phyloP scores from a whole-genome alignment of 306 rosid species.

The Fagus crenata region DNA sequence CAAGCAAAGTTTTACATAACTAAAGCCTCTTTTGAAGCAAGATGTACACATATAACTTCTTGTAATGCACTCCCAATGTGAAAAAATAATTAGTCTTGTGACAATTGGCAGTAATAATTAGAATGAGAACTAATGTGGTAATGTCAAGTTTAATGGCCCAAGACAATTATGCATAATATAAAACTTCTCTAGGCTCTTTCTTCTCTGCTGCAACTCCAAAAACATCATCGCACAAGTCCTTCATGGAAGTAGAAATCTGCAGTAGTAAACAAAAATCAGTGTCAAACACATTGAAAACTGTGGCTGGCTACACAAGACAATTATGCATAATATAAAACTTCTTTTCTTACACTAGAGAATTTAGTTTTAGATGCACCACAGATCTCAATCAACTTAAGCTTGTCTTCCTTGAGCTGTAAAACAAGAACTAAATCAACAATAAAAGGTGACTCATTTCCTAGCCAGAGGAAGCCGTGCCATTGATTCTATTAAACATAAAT shows the following conservation, averaged over 20 bases:
- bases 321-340: neutral
- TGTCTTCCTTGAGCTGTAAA: conserved; percentile 81
- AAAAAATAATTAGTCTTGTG: no score
- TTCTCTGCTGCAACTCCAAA: conserved; percentile 63
- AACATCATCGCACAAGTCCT: conserved; percentile 81
- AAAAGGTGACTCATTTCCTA: neutral
- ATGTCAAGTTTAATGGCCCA: no score
- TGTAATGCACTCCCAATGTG: no score
- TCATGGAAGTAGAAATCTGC: conserved; percentile 84
- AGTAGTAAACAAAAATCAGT: neutral
- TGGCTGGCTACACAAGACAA: neutral
- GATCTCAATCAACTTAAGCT: conserved; percentile 76
- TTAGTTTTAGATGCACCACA: conserved; percentile 87
- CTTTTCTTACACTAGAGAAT: conserved; percentile 65
- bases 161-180: no score
- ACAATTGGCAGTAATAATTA: no score
- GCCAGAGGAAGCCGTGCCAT: neutral
- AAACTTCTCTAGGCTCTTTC: conserved; percentile 71
- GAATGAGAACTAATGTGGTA: no score
- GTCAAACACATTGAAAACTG: neutral
- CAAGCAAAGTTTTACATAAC: no score
- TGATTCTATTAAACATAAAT: no score
- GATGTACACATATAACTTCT: no score
- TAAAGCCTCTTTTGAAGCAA: no score
- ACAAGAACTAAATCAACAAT: neutral